Evolutionary conservation across 75 land plant genomes (phyloP).

Genomic region (Adiantum capillusveneris): DNA sequence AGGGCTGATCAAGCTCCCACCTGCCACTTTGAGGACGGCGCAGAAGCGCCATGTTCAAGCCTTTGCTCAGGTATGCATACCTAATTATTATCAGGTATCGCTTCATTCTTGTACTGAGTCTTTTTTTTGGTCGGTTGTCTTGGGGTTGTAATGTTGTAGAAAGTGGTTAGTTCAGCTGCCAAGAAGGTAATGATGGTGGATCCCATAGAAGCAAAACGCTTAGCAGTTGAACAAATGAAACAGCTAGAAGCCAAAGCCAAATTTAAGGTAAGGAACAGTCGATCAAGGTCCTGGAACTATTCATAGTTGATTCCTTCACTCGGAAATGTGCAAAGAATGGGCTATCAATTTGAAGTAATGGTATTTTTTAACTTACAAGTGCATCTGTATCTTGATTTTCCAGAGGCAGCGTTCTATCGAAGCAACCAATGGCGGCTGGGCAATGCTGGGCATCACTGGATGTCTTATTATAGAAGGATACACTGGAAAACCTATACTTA

Average conservation of each 20-base stretch:
- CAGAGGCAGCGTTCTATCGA: slow-evolving; percentile 68
- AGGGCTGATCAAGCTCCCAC: too few relatives aligned
- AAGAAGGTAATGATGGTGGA: slow-evolving; percentile 75
- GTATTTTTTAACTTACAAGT: too few relatives aligned
- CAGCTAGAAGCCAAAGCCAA: slow-evolving; percentile 55
- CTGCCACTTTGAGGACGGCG: too few relatives aligned
- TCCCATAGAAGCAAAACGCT: slow-evolving; percentile 89
- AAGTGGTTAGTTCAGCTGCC: not conserved
- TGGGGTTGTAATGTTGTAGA: not conserved
- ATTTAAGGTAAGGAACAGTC: slow-evolving; percentile 66
- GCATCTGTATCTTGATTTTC: not conserved
- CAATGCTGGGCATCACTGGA: slow-evolving; percentile 87
- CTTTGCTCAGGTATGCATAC: too few relatives aligned
- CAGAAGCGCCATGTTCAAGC: too few relatives aligned
- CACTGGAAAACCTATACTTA: slow-evolving; percentile 66
- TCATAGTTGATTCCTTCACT: too few relatives aligned
- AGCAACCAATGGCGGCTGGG: slow-evolving; percentile 95
- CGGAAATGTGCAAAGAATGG: too few relatives aligned
- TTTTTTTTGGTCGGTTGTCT: too few relatives aligned
- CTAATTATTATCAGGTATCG: too few relatives aligned
- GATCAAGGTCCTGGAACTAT: too few relatives aligned
- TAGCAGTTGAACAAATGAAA: slow-evolving; percentile 78
- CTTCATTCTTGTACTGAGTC: too few relatives aligned
- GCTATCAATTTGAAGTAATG: too few relatives aligned
- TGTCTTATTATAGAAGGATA: slow-evolving; percentile 83